Percentiles rank a stretch among this genome's conserved stretches.
phyloP scores from a whole-genome alignment of 2,329 filamentous ascomycete genomes.

The Monilinia polystroma region DNA sequence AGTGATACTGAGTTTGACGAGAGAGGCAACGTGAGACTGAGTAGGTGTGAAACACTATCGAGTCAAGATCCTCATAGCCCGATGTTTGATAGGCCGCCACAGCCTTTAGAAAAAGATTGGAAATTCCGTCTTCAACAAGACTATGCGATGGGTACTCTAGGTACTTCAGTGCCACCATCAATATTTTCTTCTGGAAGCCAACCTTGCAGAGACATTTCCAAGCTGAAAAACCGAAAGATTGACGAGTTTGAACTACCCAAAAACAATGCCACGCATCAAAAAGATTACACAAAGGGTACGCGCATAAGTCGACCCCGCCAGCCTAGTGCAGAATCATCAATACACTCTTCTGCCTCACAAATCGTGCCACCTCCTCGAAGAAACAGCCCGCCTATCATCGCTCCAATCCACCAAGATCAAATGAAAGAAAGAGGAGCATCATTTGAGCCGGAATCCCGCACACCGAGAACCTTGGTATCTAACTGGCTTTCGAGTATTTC shows the following conservation, averaged over 20 bases:
- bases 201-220: neutral
- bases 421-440: slow-evolving; percentile 1
- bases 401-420: slow-evolving; percentile 18
- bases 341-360: neutral
- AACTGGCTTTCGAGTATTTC: slow-evolving; percentile 22
- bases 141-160: neutral
- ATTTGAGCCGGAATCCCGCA: slow-evolving; percentile 17
- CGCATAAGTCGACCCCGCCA: neutral
- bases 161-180: neutral
- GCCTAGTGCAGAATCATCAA: neutral
- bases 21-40: slow-evolving; percentile 7
- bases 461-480: slow-evolving; percentile 15
- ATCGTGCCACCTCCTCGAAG: slow-evolving; percentile 8
- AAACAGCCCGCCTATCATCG: slow-evolving; percentile 8
- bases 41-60: slow-evolving; percentile 13
- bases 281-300: neutral
- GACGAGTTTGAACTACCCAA: neutral
- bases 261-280: neutral
- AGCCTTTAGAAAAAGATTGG: slow-evolving; percentile 13
- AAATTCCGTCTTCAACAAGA: slow-evolving; percentile 13
- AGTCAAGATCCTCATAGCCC: slow-evolving; percentile 12
- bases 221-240: neutral
- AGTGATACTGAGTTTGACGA: slow-evolving; percentile 3
- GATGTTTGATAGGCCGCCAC: neutral
- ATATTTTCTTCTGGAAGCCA: neutral